Evolutionary conservation across 441 rosid genomes (phyloP), one percentile per base, ranked within the genome.

Genomic region (Pelargonium australe): DNA sequence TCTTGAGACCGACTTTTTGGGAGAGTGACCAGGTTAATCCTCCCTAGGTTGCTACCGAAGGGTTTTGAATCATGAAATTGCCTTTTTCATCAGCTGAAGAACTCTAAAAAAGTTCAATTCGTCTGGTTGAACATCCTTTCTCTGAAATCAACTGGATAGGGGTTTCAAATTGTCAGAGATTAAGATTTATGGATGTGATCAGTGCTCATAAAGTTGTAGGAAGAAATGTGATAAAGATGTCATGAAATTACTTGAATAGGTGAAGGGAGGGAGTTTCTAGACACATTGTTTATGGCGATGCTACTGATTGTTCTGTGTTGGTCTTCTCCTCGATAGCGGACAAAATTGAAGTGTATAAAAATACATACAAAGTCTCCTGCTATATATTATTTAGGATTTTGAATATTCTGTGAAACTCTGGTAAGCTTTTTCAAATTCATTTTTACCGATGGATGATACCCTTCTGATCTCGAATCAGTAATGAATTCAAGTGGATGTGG

Each of bases 341-440:
- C 25, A 16, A 0, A 20, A 16, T 16, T 57, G 23, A 20, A 20
- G 28, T 16, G 63, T 55, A 5, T 55, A n/a, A 55, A 5, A 55
- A 11, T n/a, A n/a, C 6, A 14, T 13, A 11, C 10, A 44, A 44
- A 55, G 19, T 55, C 19, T 55, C 61, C 61, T n/a, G 20, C 61
- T 55, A 1, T n/a, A 55, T 57, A 16, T 57, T 57, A 17, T 57
- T 16, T 57, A 57, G 28, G 63, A 20, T 57, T 57, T 57, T 57
- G 63, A 57, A 57, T 57, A 16, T 16, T 57, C 63, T 57, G 25
- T 16, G 63, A 20, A 57, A 16, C 16, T 57, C 63, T 20, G 63
- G 63, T 20, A 57, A 16, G 63, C 28, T 57, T 57, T 20, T 57
- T 57, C 5, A 20, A 16, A 20, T 57, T 16, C 2, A 20, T 57